Base-by-base conservation (phyloP, 495 filamentous ascomycete species). In the Annulohypoxylon moriforme region DNA sequence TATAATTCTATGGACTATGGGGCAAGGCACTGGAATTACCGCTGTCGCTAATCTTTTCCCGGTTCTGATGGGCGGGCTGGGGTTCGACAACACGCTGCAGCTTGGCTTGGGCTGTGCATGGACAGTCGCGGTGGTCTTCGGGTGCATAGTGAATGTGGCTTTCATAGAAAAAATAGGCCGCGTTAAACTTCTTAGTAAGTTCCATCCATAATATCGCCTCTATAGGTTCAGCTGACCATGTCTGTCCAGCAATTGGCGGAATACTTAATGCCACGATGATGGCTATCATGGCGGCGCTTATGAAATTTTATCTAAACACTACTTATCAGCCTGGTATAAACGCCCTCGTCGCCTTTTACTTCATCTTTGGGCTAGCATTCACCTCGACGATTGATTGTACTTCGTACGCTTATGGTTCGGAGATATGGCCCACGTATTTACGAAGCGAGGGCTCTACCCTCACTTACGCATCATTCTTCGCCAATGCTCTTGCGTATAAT, bases 371-470 rank as follows among this genome's bases (percentile, higher is more conserved):
- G 1, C 58, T 63, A 6, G 67, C 59, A 3, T 69, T 57, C 3
- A 63, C 59, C 4, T 57, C 50, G 2, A 69, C 40, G n/a, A 63
- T 69, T 16, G 67, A 69, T 29, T 63, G 67, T 24, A 50, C 59
- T 0, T 16, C 67, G 27, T 69, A 69, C 22, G 67, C 49, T 22
- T 69, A 69, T 13, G 67, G 67, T 31, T 69, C 59, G 11, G 59
- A 69, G 27, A 69, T 63, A 38, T 63, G 67, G 67, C 67, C 59
- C 8, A 69, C 59, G 8, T 58, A 69, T 20, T 49, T 69, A 10
- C 67, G 67, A 42, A 63, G 59, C n/a, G 59, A 69, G 53, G 67
- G 67, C 1, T 69, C 67, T 25, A 69, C 66, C 14, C 18, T 69
- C 27, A 42, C 29, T 18, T 69, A 40, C 13, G 50, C 59, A n/a